phyloP scores from a whole-genome alignment of 225 moss, liverwort and hornwort genomes.

The Thuidium tamariscinum region DNA sequence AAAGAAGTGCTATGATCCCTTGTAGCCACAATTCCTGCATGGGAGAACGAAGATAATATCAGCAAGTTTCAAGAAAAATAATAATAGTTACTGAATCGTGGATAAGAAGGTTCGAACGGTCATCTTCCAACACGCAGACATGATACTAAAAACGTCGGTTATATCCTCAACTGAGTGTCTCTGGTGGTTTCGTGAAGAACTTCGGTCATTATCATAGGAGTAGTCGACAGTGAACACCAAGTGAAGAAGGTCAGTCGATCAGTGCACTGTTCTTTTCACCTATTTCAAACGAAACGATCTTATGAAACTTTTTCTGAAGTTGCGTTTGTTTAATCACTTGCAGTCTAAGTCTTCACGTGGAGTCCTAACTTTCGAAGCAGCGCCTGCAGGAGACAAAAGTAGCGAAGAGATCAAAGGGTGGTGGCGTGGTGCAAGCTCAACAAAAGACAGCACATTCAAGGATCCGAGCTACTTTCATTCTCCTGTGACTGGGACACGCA shows the following conservation, averaged over 20 bases:
- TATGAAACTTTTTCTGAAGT: too few relatives aligned
- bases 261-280: neutral
- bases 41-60: neutral
- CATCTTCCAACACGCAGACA: neutral
- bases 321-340: neutral
- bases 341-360: neutral
- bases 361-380: neutral
- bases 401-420: neutral
- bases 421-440: neutral
- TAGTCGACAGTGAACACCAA: neutral
- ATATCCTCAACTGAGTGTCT: neutral
- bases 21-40: neutral
- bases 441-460: neutral
- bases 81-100: neutral
- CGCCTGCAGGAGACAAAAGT: neutral
- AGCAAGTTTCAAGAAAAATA: neutral
- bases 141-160: neutral
- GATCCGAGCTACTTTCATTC: neutral
- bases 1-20: neutral
- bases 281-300: neutral
- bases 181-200: neutral
- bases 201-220: neutral
- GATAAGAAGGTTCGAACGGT: neutral
- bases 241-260: neutral
- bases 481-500: neutral